These are phyloP conservation scores for Astraeus odoratus DNA, from an alignment of 768 basidiomycete species.

Conservation along the genomic window DNA sequence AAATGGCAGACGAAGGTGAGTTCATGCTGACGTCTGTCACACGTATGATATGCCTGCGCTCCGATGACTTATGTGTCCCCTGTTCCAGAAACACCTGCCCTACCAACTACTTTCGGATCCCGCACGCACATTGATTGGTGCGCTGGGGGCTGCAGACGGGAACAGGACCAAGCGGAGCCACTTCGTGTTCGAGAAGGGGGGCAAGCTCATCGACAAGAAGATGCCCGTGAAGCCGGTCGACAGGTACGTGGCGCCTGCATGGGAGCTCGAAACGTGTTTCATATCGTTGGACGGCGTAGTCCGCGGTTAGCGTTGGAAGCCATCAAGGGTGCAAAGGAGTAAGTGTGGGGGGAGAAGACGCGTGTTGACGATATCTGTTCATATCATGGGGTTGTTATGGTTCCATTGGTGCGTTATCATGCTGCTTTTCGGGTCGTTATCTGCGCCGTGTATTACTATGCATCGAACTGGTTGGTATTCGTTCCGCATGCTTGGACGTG, in stretches of 20 bases:
- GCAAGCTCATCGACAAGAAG: conserved; percentile 79
- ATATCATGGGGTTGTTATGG: too few relatives aligned
- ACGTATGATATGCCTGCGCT: background rate
- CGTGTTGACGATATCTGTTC: too few relatives aligned
- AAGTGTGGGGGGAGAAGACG: background rate
- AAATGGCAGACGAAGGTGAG: conserved; percentile 85
- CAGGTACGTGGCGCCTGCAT: conserved; percentile 40
- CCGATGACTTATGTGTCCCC: conserved; percentile 4
- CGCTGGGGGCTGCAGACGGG: conserved; percentile 72
- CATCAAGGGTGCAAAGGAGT: background rate
- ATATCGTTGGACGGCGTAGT: background rate
- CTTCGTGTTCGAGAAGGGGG: conserved; percentile 90
- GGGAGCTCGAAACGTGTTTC: conserved; percentile 7
- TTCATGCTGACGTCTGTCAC: background rate
- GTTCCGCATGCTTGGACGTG: too few relatives aligned
- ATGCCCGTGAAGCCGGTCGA: conserved; percentile 83
- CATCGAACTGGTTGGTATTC: too few relatives aligned
- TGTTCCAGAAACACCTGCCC: conserved; percentile 66
- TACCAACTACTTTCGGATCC: conserved; percentile 88
- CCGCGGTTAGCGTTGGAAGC: conserved; percentile 1
- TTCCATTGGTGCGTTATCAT: too few relatives aligned
- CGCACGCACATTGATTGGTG: conserved; percentile 70
- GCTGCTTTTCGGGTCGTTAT: too few relatives aligned
- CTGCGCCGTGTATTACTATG: too few relatives aligned
- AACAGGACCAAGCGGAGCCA: conserved; percentile 88